phyloP scores from a whole-genome alignment of 1,284 basidiomycete genomes.

The Trichosporon faecale region DNA sequence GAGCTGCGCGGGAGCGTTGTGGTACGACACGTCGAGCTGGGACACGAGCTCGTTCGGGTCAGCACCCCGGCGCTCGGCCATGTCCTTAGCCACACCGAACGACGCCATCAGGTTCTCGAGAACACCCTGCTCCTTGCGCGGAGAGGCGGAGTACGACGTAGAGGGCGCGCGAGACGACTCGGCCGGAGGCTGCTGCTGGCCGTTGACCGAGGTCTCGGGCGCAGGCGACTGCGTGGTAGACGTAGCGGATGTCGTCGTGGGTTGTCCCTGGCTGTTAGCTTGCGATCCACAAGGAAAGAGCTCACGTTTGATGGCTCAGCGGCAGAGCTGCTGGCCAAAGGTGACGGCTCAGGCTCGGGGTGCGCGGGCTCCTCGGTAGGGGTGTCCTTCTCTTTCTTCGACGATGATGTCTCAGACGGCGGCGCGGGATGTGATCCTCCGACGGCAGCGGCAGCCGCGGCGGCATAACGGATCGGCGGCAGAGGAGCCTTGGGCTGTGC shows the following conservation, averaged over 20 bases:
- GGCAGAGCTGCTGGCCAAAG: slow-evolving; percentile 6
- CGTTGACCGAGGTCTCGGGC: slow-evolving; percentile 12
- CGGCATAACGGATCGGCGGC: slow-evolving; percentile 80
- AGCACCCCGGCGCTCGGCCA: slow-evolving; percentile 70
- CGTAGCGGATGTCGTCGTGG: slow-evolving; percentile 30
- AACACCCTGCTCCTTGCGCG: slow-evolving; percentile 55
- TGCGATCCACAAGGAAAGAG: not conserved
- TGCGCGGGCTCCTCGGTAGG: slow-evolving; percentile 22
- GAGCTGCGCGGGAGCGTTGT: slow-evolving; percentile 82
- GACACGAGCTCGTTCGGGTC: slow-evolving; percentile 86
- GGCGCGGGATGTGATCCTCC: slow-evolving; percentile 36
- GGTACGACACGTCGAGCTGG: slow-evolving; percentile 84
- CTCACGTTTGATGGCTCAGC: slow-evolving; percentile 25
- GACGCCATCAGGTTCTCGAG: slow-evolving; percentile 89
- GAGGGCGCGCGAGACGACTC: slow-evolving; percentile 53
- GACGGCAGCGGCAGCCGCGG: slow-evolving; percentile 84
- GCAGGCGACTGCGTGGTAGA: slow-evolving; percentile 33
- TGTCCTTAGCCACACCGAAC: slow-evolving; percentile 77
- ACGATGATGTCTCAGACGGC: slow-evolving; percentile 59
- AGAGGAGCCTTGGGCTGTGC: slow-evolving; percentile 55
- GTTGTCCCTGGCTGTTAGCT: slow-evolving; percentile 24
- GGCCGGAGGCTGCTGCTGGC: slow-evolving; percentile 19
- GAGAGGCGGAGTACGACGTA: slow-evolving; percentile 20
- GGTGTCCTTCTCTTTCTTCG: slow-evolving; percentile 12
- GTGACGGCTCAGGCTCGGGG: slow-evolving; percentile 6